Percentiles rank a stretch among this genome's conserved stretches.
Conservation (phyloP, 148 eudicot genomes). For the Camellia lanceoleosa region DNA sequence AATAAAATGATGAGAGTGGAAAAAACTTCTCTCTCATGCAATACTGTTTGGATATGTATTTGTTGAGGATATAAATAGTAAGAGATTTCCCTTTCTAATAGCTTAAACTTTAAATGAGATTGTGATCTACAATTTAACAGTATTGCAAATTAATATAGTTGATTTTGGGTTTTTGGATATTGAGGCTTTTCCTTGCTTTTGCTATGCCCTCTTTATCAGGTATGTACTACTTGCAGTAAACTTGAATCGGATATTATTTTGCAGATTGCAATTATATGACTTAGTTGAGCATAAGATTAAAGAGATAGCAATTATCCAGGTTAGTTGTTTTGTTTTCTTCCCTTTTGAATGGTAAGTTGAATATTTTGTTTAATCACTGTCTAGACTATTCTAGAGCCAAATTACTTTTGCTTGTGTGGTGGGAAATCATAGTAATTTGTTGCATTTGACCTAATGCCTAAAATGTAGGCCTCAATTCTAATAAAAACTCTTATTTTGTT, state of each 20-base stretch:
- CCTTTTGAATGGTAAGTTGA: background rate
- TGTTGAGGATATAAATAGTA: too few species aligned
- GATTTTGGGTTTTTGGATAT: background rate
- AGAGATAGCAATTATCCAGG: conserved; percentile 99
- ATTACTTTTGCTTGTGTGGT: background rate
- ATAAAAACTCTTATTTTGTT: too few species aligned
- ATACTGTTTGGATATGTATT: too few species aligned
- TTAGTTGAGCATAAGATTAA: conserved; percentile 84
- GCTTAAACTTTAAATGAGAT: too few species aligned
- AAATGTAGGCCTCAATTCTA: too few species aligned
- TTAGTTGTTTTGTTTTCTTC: conserved; percentile 23
- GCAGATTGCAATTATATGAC: conserved; percentile 83
- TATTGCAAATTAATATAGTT: background rate
- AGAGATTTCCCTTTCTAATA: too few species aligned
- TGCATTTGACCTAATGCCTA: background rate
- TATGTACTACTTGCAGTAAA: background rate
- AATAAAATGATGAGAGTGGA: too few species aligned
- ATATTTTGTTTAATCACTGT: background rate
- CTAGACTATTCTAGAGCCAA: background rate
- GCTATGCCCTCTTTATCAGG: background rate
- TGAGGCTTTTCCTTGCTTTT: conserved; percentile 8
- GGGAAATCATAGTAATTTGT: background rate
- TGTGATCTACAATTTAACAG: too few species aligned
- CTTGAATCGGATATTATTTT: conserved; percentile 26
- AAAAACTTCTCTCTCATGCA: too few species aligned